Base-by-base conservation (phyloP, 805 yeast genomes). In the Wickerhamiella allomyrinae region DNA sequence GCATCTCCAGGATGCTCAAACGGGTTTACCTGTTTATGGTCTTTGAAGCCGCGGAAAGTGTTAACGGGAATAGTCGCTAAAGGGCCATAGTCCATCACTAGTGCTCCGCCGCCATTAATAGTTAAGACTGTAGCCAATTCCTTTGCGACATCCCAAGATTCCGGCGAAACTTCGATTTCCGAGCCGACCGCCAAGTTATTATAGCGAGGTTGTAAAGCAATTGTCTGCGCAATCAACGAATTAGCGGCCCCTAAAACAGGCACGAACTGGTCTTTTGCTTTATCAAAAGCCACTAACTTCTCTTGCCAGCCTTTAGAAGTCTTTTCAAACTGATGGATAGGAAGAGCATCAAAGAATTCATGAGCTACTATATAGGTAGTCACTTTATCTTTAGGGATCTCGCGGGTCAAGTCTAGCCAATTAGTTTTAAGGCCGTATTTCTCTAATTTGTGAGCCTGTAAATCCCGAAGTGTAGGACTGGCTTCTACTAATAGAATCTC, bases 261-360 rank as follows among this genome's bases (percentile, higher is more conserved):
- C 29, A 17, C 34, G 34, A 52, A 49, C 39, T 41, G 23, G 24
- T 46, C 52, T 3, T 37, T 20, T 6, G 15, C 40, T 3, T 50
- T 47, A 5, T 56, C 46, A 45, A 55, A 71, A 56, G 80, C 89
- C 24, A 84, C 91, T 31, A 79, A 50, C 20, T 73, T 65, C 55
- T 84, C 94, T 49, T 87, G 65, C 94, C 94, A 84, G 2, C 48
- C 48, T 13, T 74, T 59, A 14, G 66, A 64, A 0, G 79, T 75
- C 33, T 56, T 50, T 41, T 70, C 68, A 54, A 79, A 83, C 48
- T 77, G 71, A 48, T 78, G 76, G 20, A 84, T 76, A 0, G 94
- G 94, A 43, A 84, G 62, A 0, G 94, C 94, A 59, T 84, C 94
- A 55, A 79, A 84, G 53, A 84, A 84, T 57, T 84, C 94, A 56